Evolutionary conservation across 2,329 filamentous ascomycete genomes (phyloP).

Genomic region (Colletotrichum chlorophyti): DNA sequence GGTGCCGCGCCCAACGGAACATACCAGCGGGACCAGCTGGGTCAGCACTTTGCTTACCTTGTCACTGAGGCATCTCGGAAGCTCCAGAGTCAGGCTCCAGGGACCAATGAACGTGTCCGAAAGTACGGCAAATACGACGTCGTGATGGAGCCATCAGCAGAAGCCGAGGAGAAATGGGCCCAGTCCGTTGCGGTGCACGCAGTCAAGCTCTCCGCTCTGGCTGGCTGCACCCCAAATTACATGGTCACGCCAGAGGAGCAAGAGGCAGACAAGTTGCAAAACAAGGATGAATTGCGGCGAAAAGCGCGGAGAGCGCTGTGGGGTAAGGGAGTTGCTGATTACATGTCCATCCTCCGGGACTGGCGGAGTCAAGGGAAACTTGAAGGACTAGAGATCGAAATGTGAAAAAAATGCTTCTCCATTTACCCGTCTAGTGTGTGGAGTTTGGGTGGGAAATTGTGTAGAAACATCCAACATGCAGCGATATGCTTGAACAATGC

Average conservation of each 20-base stretch:
- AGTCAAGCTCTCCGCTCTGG: constrained; percentile 10
- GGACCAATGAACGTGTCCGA: neutral
- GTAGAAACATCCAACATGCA: no score
- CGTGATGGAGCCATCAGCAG: constrained; percentile 33
- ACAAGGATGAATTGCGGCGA: neutral
- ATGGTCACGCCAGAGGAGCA: neutral
- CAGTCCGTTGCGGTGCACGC: constrained; percentile 39
- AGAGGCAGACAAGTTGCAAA: neutral
- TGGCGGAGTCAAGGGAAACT: neutral
- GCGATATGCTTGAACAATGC: no score
- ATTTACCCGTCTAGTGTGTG: no score
- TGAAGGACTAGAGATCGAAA: neutral
- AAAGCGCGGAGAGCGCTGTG: neutral
- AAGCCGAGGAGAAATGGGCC: constrained; percentile 33
- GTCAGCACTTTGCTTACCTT: constrained; percentile 51
- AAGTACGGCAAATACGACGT: constrained; percentile 44
- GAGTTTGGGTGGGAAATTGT: no score
- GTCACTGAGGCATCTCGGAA: constrained; percentile 29
- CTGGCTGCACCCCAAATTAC: constrained; percentile 16
- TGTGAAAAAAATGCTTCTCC: no score
- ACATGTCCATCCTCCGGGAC: neutral
- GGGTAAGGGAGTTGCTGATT: neutral
- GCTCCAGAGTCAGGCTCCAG: neutral
- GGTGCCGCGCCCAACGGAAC: neutral
- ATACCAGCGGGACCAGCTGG: constrained; percentile 38